Base-by-base conservation (phyloP, 176 grass and related monocot genomes). In the Cenchrus purpureus region DNA sequence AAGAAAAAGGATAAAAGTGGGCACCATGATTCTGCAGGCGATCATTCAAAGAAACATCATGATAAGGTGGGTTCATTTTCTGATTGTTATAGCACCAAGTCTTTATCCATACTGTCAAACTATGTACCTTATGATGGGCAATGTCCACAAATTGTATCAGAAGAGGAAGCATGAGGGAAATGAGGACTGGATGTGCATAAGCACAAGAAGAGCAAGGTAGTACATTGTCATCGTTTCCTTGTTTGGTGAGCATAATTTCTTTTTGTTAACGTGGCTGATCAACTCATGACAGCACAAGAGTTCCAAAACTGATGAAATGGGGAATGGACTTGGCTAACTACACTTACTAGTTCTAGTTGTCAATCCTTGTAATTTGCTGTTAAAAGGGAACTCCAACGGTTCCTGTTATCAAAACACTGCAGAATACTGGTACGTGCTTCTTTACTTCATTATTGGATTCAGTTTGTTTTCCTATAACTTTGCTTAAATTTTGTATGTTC, bases 1-100 rank as follows among this genome's bases (percentile, higher is more conserved):
- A 98, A 91, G 80, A 95, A 94, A 83, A 98, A 95, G 54, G 93
- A 95, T 88, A 98, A 98, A 87, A 95, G 85, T 84, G 91, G 92
- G 2, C 91, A 95, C 87, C 92, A 88, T 89, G 93, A 95, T 88
- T 91, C 86, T 81, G 81, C 82, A 8, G 90, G 87, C 22, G 93
- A 95, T 32, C 87, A 95, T 67, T 91, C 88, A 52, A 93, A 93
- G 88, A 95, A 95, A 56, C 93, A 95, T 91, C 89, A 94, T 78
- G 91, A 98, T 37, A 93, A 96, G 93, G 95, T 98, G 31, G 6
- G 55, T 76, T n/a, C 71, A 31, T 85, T 61, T 86, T 60, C 9
- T 87, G 17, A 74, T 68, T 79, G n/a, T 79, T 67, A 50, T 55
- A 71, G 48, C 13, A 32, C 64, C 22, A 68, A 20, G 16, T 48